Evolutionary conservation across 2,329 filamentous ascomycete species (phyloP), one percentile per base, ranked within the genome.

Genomic region (Torrubiella hemipterigena): DNA sequence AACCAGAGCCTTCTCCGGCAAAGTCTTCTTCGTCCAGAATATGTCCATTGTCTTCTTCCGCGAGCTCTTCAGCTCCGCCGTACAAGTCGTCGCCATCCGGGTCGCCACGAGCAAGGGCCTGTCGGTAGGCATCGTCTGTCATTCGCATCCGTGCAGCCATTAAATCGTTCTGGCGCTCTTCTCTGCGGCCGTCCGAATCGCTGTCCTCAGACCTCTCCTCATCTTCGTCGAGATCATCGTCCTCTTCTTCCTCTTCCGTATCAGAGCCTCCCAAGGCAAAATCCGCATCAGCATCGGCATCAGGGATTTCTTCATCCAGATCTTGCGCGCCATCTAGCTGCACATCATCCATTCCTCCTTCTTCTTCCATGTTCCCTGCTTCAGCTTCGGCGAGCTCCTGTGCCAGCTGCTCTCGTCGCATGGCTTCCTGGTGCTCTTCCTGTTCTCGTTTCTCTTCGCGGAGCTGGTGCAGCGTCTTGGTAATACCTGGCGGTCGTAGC

Each of bases 381-480:
- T 74, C 76, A 1, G 74, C 71, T 45, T 83, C 74, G 15, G 80
- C 81, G 26, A 93, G 66, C 48, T 93, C 84, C 47, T 81, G 69
- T 34, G 79, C 73, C 5, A 79, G 58, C 44, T 74, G 70, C 51
- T 87, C 81, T 18, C 81, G 66, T 15, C 80, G 65, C 52, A 84
- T 60, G 3, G 81, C 72, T 48, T 82, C 77, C 39, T 82, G 73
- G 37, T 87, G 82, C 55, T 98, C 91, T 50, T 89, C 80, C 33
- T 82, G 72, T 61, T 98, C 91, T 9, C 81, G 73, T 42, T 79
- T 76, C 60, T 98, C 91, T 56, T 98, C 91, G 25, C 81, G 78
- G 58, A 86, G 73, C 39, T 93, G 86, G 50, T 93, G 79, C 37
- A 94, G 73, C 2, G 89, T 94, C 65, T 96, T 98, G 35, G 75